Base-by-base conservation (phyloP, 2,329 filamentous ascomycete species). In the Leptoxyphium fumago region DNA sequence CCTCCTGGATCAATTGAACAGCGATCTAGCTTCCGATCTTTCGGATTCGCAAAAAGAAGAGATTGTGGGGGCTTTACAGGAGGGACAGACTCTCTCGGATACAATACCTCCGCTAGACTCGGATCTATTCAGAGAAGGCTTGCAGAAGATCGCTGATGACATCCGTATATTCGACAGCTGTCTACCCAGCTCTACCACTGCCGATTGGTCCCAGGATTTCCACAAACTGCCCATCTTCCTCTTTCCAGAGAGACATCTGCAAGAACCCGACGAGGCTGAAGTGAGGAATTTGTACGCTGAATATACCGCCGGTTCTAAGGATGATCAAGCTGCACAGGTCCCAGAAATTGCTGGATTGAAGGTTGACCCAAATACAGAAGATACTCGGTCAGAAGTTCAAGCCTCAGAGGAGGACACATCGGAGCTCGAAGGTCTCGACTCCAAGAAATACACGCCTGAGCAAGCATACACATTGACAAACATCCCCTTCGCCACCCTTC, bases 261-360 rank as follows among this genome's bases (percentile, higher is more conserved):
- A 36, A 9, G 32, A 13, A 15, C 32, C 32, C 15, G 11, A 52
- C 2, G 49, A 59, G 11, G 45, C 53, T 9, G 53, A 62, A 13
- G 48, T 67, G 40, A 58, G 61, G 10, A 49, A 49, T 14, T 48
- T 71, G 1, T 71, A 71, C 52, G 64, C 70, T 46, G 62, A 66
- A 40, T 52, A 66, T 39, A 68, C 65, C 2, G 21, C 21, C 21
- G 7, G 21, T 26, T 26, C 21, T 26, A 26, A 7, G 21, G 4
- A 7, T 26, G 21, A 7, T 26, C 21, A 26, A 7, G 21, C 21
- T 26, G 21, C 21, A 7, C 21, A 26, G 3, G 21, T 26, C 21
- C 7, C 21, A 26, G 21, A 26, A 4, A 3, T 26, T 26, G 21
- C 21, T 26, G 21, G n/a, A n/a, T n/a, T n/a, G n/a, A n/a, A 26